Evolutionary conservation across 768 basidiomycete species (phyloP).

Genomic region (Pleurotus sapidus): DNA sequence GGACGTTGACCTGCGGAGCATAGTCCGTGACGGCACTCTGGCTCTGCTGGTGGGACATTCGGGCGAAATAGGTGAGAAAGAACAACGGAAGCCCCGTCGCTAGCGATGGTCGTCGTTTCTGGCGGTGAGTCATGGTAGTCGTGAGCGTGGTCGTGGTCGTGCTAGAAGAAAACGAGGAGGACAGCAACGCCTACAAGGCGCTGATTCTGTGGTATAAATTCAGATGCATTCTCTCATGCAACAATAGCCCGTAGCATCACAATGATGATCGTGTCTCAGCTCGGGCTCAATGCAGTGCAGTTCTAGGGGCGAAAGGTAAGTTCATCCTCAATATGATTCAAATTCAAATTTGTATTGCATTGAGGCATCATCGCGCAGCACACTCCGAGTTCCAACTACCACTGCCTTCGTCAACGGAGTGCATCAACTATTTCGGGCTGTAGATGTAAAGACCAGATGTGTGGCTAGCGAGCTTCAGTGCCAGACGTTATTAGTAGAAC

Average conservation of each 20-base stretch:
- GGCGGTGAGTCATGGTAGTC: neutral
- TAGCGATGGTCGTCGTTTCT: constrained; percentile 7
- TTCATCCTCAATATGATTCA: too few species aligned
- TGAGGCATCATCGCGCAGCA: too few species aligned
- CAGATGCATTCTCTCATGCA: neutral
- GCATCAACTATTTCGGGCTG: too few species aligned
- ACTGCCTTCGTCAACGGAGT: too few species aligned
- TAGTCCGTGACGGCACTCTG: constrained; percentile 42
- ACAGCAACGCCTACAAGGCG: neutral
- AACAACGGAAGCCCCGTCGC: constrained; percentile 9
- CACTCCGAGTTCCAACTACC: too few species aligned
- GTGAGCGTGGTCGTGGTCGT: neutral
- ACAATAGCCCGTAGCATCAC: neutral
- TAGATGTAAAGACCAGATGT: too few species aligned
- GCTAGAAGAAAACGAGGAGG: neutral
- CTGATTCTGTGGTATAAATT: neutral
- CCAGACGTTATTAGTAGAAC: too few species aligned
- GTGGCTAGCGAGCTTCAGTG: too few species aligned
- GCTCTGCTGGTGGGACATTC: constrained; percentile 13
- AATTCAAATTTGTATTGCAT: too few species aligned
- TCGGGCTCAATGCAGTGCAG: neutral
- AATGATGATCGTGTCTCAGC: neutral
- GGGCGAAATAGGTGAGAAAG: constrained; percentile 9
- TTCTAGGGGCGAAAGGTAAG: neutral
- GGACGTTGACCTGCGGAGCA: constrained; percentile 44